Conservation (phyloP, 352 stramenopile species). For the Phytophthora macrochlamydospora region DNA sequence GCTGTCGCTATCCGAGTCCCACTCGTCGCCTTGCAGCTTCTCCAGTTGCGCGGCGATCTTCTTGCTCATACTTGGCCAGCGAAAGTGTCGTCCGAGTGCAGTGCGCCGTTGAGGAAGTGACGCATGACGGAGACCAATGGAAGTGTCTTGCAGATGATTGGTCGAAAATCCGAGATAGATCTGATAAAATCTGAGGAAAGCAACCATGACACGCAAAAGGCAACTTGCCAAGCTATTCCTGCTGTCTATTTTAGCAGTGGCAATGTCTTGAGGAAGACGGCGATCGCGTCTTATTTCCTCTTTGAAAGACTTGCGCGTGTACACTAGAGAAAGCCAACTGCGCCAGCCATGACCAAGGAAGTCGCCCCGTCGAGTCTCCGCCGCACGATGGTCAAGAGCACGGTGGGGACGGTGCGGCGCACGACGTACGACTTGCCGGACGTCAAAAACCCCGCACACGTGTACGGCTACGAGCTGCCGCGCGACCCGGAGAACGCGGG, state of each 20-base stretch:
- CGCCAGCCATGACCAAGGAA: conserved; percentile 29
- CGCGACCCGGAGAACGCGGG: conserved; percentile 76
- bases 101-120: conserved; percentile 21
- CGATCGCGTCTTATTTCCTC: not conserved
- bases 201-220: not conserved
- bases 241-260: not conserved
- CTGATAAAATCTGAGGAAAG: not conserved
- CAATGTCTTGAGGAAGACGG: not conserved
- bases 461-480: conserved; percentile 74
- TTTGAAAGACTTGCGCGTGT: not conserved
- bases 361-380: conserved; percentile 49
- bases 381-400: conserved; percentile 87
- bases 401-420: conserved; percentile 62
- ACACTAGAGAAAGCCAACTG: not conserved
- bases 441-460: conserved; percentile 56
- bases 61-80: conserved; percentile 54
- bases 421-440: conserved; percentile 77
- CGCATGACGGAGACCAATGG: not conserved
- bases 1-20: conserved; percentile 83
- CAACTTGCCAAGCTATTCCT: not conserved
- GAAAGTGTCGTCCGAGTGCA: conserved; percentile 11
- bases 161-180: too few species aligned
- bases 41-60: conserved; percentile 78
- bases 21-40: conserved; percentile 84
- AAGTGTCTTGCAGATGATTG: not conserved